Evolutionary conservation across 495 filamentous ascomycete species (phyloP).

Genomic region (Chaetomium cochliodes): DNA sequence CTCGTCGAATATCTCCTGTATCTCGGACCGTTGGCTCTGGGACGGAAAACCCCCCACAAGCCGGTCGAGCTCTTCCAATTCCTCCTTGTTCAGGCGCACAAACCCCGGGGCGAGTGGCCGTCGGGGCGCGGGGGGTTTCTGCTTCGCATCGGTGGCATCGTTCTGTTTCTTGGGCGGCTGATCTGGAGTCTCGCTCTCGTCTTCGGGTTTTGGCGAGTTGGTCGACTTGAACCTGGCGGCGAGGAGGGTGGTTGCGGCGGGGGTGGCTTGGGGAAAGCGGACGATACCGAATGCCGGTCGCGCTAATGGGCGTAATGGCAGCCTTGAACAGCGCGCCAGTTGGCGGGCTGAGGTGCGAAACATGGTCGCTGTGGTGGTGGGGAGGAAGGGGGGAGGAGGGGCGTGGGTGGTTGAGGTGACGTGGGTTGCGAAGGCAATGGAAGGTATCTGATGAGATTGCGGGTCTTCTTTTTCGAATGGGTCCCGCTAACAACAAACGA

Average conservation of each 20-base stretch:
- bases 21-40: constrained; percentile 1
- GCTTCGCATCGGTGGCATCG: constrained; percentile 2
- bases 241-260: constrained; percentile 17
- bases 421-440: neutral
- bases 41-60: neutral
- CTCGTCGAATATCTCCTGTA: constrained; percentile 14
- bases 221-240: constrained; percentile 32
- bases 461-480: constrained; percentile 13
- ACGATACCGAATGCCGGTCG: constrained; percentile 21
- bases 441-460: constrained; percentile 10
- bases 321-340: constrained; percentile 31
- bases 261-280: constrained; percentile 23
- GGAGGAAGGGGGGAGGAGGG: neutral
- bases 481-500: neutral
- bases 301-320: constrained; percentile 28
- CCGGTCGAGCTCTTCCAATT: constrained; percentile 23
- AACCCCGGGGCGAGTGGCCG: constrained; percentile 36
- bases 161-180: constrained; percentile 14
- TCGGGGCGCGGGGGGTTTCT: neutral
- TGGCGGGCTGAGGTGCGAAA: constrained; percentile 35
- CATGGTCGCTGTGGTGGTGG: constrained; percentile 24
- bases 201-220: constrained; percentile 20
- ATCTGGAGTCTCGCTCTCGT: neutral
- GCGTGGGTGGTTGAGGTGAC: constrained; percentile 6
- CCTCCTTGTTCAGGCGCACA: constrained; percentile 37